These are phyloP conservation scores for Jaminaea rosea DNA, from an alignment of 1,284 basidiomycete genomes.

Conservation along the genomic window DNA sequence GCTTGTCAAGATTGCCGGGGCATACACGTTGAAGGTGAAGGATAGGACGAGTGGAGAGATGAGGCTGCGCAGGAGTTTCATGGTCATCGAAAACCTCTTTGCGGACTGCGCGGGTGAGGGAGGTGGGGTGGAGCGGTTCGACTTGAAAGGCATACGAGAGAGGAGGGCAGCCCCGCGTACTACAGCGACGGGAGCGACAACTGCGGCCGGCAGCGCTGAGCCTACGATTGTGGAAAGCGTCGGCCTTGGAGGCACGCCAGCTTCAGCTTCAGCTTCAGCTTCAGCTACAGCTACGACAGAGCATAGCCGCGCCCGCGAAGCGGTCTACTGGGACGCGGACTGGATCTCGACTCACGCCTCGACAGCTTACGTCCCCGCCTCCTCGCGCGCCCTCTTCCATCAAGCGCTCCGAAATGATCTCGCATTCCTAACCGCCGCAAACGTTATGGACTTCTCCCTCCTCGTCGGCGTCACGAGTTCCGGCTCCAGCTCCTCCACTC, in stretches of 20 bases:
- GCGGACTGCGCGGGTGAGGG: conserved; percentile 21
- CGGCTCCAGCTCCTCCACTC: not conserved
- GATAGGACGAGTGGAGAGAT: conserved; percentile 26
- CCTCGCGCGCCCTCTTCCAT: conserved; percentile 24
- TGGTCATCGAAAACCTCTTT: conserved; percentile 39
- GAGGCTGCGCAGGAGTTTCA: conserved; percentile 36
- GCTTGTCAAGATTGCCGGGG: conserved; percentile 39
- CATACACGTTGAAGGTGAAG: conserved; percentile 41
- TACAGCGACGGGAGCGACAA: conserved; percentile 2
- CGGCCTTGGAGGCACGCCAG: too few species aligned
- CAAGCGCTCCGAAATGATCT: conserved; percentile 32
- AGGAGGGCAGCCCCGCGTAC: conserved; percentile 18
- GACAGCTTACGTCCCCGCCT: conserved; percentile 27
- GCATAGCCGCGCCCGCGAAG: too few species aligned
- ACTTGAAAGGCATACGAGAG: conserved; percentile 39
- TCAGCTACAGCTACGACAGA: too few species aligned
- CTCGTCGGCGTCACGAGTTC: conserved; percentile 32
- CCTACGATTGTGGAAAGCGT: too few species aligned
- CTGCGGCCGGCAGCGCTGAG: too few species aligned
- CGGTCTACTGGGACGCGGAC: conserved; percentile 28
- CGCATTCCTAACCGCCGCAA: conserved; percentile 28
- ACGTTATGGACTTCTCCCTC: conserved; percentile 43
- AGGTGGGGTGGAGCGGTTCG: conserved; percentile 17
- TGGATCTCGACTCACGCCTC: conserved; percentile 23
- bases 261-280: too few species aligned